phyloP scores from a whole-genome alignment of 1,139 yeast genomes.

The Blastobotrys capitulatus region DNA sequence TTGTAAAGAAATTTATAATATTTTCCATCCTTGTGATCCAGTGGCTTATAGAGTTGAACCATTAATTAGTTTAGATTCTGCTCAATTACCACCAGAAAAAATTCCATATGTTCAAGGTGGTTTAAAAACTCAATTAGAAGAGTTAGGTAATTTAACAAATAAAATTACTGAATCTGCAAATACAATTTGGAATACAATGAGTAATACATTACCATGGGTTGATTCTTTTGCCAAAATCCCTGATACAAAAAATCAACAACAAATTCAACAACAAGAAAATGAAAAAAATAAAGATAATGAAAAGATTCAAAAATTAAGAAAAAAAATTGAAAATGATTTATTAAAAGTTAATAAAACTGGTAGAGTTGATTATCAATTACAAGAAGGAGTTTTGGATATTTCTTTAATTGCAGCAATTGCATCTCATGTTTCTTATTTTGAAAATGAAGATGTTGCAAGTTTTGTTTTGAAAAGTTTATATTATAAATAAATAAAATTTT shows the following conservation, averaged over 20 bases:
- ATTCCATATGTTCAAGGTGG: slow-evolving; percentile 50
- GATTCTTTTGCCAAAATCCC: slow-evolving; percentile 8
- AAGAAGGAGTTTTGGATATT: slow-evolving; percentile 75
- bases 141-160: slow-evolving; percentile 38
- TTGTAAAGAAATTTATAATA: slow-evolving; percentile 60
- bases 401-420: slow-evolving; percentile 74
- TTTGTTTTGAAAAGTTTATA: slow-evolving; percentile 48
- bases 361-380: slow-evolving; percentile 74
- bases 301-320: slow-evolving; percentile 16
- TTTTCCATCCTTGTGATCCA: slow-evolving; percentile 87
- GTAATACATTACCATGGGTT: slow-evolving; percentile 13
- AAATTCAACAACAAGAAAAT: neutral
- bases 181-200: slow-evolving; percentile 36
- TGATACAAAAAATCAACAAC: neutral
- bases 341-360: slow-evolving; percentile 52
- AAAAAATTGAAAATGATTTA: slow-evolving; percentile 24
- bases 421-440: slow-evolving; percentile 85
- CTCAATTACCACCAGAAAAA: slow-evolving; percentile 53
- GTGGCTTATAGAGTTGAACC: slow-evolving; percentile 87
- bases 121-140: slow-evolving; percentile 42
- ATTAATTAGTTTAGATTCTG: slow-evolving; percentile 50
- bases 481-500: too few relatives aligned
- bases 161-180: slow-evolving; percentile 43
- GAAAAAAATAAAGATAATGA: neutral
- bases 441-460: slow-evolving; percentile 78